Conservation (phyloP, 2,329 filamentous ascomycete species). For the Colletotrichum viniferum region DNA sequence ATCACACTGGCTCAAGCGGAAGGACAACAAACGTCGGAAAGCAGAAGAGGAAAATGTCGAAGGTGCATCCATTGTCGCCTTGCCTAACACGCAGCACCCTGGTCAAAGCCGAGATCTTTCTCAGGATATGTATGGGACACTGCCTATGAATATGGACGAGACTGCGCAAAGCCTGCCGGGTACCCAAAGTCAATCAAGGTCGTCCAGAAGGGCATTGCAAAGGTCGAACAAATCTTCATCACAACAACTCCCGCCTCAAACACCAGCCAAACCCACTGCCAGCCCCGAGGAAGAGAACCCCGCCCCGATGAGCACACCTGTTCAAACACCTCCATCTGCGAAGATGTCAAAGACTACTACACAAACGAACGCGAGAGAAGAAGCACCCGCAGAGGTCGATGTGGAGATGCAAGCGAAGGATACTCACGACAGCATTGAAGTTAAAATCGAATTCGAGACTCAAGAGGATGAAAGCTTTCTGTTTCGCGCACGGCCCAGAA, state of each 20-base stretch:
- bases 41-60: not conserved
- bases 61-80: not conserved
- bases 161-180: not conserved
- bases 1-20: constrained; percentile 36
- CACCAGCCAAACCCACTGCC: not conserved
- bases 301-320: constrained; percentile 2
- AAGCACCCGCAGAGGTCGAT: not conserved
- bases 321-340: constrained; percentile 12
- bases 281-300: not conserved
- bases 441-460: constrained; percentile 23
- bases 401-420: not conserved
- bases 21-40: constrained; percentile 31
- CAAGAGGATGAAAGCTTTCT: constrained; percentile 38
- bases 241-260: not conserved
- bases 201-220: not conserved
- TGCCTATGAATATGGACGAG: not conserved
- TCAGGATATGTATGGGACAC: not conserved
- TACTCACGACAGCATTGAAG: not conserved
- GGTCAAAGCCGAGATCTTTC: not conserved
- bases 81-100: not conserved
- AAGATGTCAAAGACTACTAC: not conserved
- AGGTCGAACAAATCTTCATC: not conserved
- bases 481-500: constrained; percentile 28
- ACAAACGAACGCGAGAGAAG: not conserved
- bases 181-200: not conserved